phyloP scores from a whole-genome alignment of 345 rosid species.

The Eucalyptus urophylla region DNA sequence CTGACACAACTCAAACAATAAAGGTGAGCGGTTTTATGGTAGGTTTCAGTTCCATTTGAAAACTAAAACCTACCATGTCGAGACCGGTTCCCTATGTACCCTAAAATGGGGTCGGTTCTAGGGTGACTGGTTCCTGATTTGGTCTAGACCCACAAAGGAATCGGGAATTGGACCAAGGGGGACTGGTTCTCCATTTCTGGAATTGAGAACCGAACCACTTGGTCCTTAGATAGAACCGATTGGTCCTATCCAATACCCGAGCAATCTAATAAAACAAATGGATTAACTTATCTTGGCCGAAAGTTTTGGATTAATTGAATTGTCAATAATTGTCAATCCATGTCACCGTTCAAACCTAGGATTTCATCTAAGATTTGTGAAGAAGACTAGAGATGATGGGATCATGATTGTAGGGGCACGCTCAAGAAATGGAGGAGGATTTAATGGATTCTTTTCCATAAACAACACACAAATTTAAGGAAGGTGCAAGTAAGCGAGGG shows the following conservation, averaged over 20 bases:
- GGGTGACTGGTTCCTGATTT: too few species aligned
- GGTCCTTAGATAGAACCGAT: too few species aligned
- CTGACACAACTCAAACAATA: not conserved
- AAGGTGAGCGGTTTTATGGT: not conserved
- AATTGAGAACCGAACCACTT: not conserved
- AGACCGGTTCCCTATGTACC: not conserved
- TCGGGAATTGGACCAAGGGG: not conserved
- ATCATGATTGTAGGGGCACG: not conserved
- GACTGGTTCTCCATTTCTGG: accelerated
- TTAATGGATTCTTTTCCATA: too few species aligned
- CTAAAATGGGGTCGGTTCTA: not conserved
- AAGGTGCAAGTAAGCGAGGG: too few species aligned
- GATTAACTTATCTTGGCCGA: not conserved
- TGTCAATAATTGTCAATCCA: not conserved
- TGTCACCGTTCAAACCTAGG: not conserved
- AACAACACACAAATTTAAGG: too few species aligned
- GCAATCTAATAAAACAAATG: too few species aligned
- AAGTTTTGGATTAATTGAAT: too few species aligned
- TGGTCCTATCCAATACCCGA: accelerated
- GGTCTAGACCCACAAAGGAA: too few species aligned
- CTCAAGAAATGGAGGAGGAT: not conserved
- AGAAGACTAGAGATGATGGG: not conserved
- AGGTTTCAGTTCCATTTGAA: not conserved
- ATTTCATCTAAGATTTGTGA: not conserved
- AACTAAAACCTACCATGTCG: accelerated